Evolutionary conservation across 345 rosid species (phyloP).

Genomic region (Eucalyptus guilfoylei): DNA sequence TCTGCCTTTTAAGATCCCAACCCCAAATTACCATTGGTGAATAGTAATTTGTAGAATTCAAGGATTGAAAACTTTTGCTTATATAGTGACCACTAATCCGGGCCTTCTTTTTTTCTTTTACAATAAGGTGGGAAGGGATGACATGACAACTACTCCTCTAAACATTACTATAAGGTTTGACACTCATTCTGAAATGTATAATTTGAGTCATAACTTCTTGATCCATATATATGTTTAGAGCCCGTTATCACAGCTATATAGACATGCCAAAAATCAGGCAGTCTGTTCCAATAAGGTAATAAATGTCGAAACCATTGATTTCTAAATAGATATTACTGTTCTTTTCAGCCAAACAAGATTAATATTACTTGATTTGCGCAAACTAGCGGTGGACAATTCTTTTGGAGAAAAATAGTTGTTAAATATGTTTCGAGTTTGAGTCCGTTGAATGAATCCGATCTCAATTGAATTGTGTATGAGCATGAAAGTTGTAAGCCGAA

Average conservation of each 20-base stretch:
- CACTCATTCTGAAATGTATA: neutral
- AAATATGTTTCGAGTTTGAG: neutral
- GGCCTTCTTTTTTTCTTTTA: neutral
- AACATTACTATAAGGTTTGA: neutral
- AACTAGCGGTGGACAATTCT: too few species aligned
- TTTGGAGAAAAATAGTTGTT: neutral
- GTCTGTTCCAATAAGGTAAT: neutral
- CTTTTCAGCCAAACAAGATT: neutral
- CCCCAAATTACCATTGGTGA: neutral
- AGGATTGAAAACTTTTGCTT: neutral
- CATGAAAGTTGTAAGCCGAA: neutral
- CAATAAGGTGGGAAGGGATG: neutral
- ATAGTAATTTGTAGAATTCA: neutral
- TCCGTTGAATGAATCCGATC: rapidly evolving
- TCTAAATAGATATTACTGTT: too few species aligned
- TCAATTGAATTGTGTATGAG: neutral
- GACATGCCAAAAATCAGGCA: neutral
- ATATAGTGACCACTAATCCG: neutral
- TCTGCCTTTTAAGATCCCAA: neutral
- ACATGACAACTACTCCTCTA: neutral
- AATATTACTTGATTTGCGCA: neutral
- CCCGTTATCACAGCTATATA: neutral
- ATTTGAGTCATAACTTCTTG: neutral
- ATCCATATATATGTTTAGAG: neutral
- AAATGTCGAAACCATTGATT: neutral